phyloP scores from a whole-genome alignment of 495 filamentous ascomycete species.

The Penicillium longicatenatum region DNA sequence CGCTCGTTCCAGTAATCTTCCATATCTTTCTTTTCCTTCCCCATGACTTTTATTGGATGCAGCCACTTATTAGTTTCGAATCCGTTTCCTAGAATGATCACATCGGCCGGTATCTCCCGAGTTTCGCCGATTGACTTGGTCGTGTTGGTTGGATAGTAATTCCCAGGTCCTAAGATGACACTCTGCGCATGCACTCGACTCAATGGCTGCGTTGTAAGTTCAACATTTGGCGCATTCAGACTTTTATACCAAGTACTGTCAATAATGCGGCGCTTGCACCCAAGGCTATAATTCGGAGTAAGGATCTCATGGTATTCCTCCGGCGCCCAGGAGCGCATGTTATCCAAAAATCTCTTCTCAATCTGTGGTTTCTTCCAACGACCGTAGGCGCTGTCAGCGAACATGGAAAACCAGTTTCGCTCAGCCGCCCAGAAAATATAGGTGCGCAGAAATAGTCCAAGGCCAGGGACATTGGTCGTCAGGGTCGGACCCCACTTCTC shows the following conservation, averaged over 20 bases:
- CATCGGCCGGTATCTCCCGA: conserved; percentile 55
- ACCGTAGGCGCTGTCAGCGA: conserved; percentile 29
- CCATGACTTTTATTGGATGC: conserved; percentile 39
- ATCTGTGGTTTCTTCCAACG: conserved; percentile 28
- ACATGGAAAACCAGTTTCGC: conserved; percentile 36
- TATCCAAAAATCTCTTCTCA: conserved; percentile 42
- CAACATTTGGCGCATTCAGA: conserved; percentile 55
- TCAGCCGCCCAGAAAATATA: conserved; percentile 41
- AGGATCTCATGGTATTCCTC: conserved; percentile 66
- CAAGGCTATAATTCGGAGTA: conserved; percentile 60
- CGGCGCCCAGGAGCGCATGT: conserved; percentile 54
- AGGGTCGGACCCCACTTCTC: conserved; percentile 43
- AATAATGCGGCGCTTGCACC: conserved; percentile 63
- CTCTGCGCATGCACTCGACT: conserved; percentile 48
- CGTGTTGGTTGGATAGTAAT: conserved; percentile 44
- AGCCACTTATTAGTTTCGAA: conserved; percentile 50
- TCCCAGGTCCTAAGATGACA: conserved; percentile 56
- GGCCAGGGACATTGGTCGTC: conserved; percentile 47
- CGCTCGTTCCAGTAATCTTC: conserved; percentile 56
- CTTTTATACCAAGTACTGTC: conserved; percentile 57
- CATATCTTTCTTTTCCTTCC: conserved; percentile 49
- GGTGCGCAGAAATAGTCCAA: conserved; percentile 34
- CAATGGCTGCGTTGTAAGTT: conserved; percentile 58
- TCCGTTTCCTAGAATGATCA: conserved; percentile 61
- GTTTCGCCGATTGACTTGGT: conserved; percentile 34